These are phyloP conservation scores for Trichoderma sp. DNA, from an alignment of 2,329 filamentous ascomycete species.

Conservation along the genomic window DNA sequence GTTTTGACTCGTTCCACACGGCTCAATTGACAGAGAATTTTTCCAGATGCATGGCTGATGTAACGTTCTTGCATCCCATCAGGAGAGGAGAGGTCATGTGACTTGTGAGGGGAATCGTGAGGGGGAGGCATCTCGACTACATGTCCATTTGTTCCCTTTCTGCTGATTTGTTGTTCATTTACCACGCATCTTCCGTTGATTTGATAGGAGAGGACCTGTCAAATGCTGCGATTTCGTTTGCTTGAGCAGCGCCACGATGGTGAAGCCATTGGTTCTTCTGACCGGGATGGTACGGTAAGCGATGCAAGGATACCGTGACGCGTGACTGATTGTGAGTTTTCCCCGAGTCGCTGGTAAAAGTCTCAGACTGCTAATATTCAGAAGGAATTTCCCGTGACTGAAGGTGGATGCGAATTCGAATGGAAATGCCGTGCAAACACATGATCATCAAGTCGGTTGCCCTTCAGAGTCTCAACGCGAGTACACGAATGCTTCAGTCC, in stretches of 20 bases:
- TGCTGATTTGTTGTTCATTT: not conserved
- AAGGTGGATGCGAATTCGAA: not conserved
- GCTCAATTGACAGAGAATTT: not conserved
- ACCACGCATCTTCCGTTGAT: not conserved
- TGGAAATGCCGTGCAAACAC: not conserved
- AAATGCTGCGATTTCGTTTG: not conserved
- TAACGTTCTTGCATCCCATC: conserved; percentile 5
- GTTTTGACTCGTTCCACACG: not conserved
- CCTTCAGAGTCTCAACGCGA: not conserved
- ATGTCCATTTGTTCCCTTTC: not conserved
- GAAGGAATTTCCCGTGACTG: not conserved
- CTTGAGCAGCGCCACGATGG: not conserved
- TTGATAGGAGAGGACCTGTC: not conserved
- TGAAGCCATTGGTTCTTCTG: not conserved
- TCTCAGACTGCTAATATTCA: not conserved
- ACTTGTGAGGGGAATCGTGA: conserved; percentile 18
- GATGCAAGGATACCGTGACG: not conserved
- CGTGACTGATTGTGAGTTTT: not conserved
- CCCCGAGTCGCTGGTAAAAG: not conserved
- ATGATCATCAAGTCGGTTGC: not conserved
- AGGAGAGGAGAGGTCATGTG: conserved; percentile 19
- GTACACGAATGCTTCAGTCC: not conserved
- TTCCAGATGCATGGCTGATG: not conserved
- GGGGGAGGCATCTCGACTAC: conserved; percentile 17
- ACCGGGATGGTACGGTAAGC: not conserved